These are phyloP conservation scores for Astrothelium subdiscretum DNA, from an alignment of 495 filamentous ascomycete genomes.

Conservation along the genomic window DNA sequence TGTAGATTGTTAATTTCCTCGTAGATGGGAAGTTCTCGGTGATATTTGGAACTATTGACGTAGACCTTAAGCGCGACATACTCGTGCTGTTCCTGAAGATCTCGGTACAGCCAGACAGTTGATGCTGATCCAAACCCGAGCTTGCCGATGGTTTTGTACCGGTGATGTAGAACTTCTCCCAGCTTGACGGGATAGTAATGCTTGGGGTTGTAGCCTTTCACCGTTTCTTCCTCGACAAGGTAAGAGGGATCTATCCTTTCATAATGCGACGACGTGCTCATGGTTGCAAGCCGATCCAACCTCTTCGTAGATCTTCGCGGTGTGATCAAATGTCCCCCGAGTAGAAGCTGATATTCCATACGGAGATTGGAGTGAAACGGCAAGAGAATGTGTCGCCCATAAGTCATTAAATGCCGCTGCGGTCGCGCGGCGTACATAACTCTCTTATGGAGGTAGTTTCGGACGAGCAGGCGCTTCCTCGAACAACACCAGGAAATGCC, in stretches of 20 bases:
- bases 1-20: conserved; percentile 24
- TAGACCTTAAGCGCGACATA: not conserved
- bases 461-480: not conserved
- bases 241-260: not conserved
- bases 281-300: not conserved
- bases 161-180: conserved; percentile 30
- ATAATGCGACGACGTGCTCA: not conserved
- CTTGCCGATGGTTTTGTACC: conserved; percentile 36
- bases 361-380: not conserved
- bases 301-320: not conserved
- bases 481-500: not conserved
- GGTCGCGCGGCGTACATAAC: not conserved
- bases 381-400: not conserved
- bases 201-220: conserved; percentile 26
- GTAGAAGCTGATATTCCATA: not conserved
- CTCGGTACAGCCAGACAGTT: conserved; percentile 41
- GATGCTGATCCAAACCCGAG: conserved; percentile 37
- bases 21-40: conserved; percentile 33
- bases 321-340: not conserved
- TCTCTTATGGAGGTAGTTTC: not conserved
- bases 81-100: conserved; percentile 25
- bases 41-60: not conserved
- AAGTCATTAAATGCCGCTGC: not conserved
- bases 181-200: conserved; percentile 34
- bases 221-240: conserved; percentile 31